Conservation (phyloP, 352 stramenopile genomes). For the Phytophthora rubi region DNA sequence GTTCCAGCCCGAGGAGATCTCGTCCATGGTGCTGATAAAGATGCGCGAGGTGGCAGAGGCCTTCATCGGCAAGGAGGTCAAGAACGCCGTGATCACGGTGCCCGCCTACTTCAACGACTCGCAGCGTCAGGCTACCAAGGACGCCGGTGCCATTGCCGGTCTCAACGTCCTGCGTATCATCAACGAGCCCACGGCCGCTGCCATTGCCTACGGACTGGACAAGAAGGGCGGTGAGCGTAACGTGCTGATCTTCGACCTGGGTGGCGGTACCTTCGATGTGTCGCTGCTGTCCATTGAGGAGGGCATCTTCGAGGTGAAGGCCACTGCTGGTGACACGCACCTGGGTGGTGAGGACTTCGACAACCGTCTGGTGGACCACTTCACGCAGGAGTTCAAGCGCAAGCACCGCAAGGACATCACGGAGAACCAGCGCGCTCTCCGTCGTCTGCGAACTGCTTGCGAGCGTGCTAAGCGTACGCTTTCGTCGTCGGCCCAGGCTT, state of each 20-base stretch:
- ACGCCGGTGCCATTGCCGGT: no score
- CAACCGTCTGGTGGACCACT: slow-evolving; percentile 94
- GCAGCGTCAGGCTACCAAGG: no score
- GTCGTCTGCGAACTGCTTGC: slow-evolving; percentile 92
- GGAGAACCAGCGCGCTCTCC: slow-evolving; percentile 88
- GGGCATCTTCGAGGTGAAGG: slow-evolving; percentile 97
- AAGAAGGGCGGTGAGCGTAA: no score
- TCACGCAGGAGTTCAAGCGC: slow-evolving; percentile 93
- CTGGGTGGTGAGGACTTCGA: slow-evolving; percentile 53
- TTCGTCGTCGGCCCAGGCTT: slow-evolving; percentile 91
- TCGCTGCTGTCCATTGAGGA: slow-evolving; percentile 94
- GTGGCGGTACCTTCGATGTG: slow-evolving; percentile 83
- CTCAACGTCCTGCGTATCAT: no score
- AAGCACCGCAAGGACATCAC: slow-evolving; percentile 91
- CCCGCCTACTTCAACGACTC: no score
- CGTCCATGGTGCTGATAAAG: slow-evolving; percentile 78
- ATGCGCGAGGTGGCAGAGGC: slow-evolving; percentile 69
- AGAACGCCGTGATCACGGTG: slow-evolving; percentile 13
- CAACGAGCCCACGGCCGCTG: no score
- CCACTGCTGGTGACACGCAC: slow-evolving; percentile 94
- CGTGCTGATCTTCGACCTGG: no score
- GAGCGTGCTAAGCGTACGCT: slow-evolving; percentile 95
- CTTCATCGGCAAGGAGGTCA: slow-evolving; percentile 77
- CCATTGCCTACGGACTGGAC: no score
- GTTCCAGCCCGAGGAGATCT: slow-evolving; percentile 85